Base-by-base conservation (phyloP, 805 yeast genomes). In the Huiozyma naganishii region DNA sequence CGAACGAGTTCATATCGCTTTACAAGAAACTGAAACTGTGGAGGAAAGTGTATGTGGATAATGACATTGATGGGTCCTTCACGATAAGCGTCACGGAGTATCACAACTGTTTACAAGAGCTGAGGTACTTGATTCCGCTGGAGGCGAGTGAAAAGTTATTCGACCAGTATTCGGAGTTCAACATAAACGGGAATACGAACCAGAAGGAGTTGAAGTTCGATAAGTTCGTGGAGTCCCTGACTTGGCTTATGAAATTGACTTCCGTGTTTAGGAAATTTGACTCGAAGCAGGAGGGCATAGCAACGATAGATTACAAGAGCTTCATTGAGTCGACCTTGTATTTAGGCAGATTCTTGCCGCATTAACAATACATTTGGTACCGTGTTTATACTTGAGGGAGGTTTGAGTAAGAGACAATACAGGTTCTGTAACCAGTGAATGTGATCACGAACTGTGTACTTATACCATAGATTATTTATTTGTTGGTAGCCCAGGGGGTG, bases 181-280 rank as follows among this genome's bases (percentile, higher is more conserved):
- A 45, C 34, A 48, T 55, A 23, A 57, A 58, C 36, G 54, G 55
- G 17, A 49, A 50, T 29, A 49, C 51, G 6, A 55, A 53, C 13
- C 60, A 60, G 1, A 62, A 61, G 42, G 69, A 65, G 45, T 58
- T 86, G 62, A 78, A 83, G 46, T 86, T 86, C 60, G 95, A 86
- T 59, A 72, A 77, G 59, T 86, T 86, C 62, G 87, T 86, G 27
- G 95, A 86, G 58, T 72, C 84, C 43, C 70, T 86, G 51, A 83
- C 85, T 12, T 82, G 85, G 72, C 68, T 86, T 51, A 72, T 85
- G 57, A 75, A 85, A 49, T 72, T 83, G 49, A 84, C 95, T 1
- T 88, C 83, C 55, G 70, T 80, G 10, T 86, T 86, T 68, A 82
- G 83, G 54, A 79, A 79, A 56, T 83, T 74, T 59, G 95, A 86